phyloP scores from a whole-genome alignment of 2,329 filamentous ascomycete species.

The Biscogniauxia mediterranea region DNA sequence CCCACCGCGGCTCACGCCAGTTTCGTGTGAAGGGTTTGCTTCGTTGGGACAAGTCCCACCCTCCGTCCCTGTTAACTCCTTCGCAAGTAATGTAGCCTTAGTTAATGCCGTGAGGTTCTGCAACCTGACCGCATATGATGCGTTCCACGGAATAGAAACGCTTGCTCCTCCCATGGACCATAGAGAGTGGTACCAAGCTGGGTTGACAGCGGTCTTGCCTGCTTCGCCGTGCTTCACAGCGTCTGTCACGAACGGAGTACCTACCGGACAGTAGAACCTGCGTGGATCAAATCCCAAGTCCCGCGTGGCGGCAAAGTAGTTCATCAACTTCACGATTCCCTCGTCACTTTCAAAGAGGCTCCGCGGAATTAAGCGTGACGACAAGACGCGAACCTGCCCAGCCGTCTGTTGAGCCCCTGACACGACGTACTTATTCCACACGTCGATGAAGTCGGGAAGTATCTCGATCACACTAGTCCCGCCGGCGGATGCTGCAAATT shows the following conservation, averaged over 20 bases:
- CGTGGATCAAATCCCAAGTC: conserved; percentile 16
- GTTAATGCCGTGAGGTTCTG: conserved; percentile 17
- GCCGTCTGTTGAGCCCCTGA: conserved; percentile 14
- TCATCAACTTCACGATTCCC: conserved; percentile 17
- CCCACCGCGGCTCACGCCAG: conserved; percentile 37
- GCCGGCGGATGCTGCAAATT: conserved; percentile 18
- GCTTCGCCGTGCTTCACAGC: neutral
- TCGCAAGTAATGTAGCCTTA: conserved; percentile 11
- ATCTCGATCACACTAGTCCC: conserved; percentile 22
- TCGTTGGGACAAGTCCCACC: conserved; percentile 42
- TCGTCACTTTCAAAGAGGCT: conserved; percentile 16
- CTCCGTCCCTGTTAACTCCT: conserved; percentile 24
- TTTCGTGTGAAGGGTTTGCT: conserved; percentile 35
- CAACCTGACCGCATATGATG: conserved; percentile 19
- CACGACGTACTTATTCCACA: conserved; percentile 23
- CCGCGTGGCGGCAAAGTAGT: conserved; percentile 4
- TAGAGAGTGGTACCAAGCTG: conserved; percentile 23
- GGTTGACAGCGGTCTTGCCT: conserved; percentile 16
- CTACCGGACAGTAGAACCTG: conserved; percentile 20
- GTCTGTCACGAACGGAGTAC: conserved; percentile 19
- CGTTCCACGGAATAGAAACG: conserved; percentile 16
- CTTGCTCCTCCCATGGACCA: conserved; percentile 14
- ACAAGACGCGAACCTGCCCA: conserved; percentile 16
- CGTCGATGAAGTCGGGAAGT: conserved; percentile 17
- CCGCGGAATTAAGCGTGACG: conserved; percentile 18